Percentiles rank a stretch among this genome's conserved stretches.
Evolutionary conservation across 2,329 filamentous ascomycete genomes (phyloP).

Genomic region (Metarhizium guizhouense): DNA sequence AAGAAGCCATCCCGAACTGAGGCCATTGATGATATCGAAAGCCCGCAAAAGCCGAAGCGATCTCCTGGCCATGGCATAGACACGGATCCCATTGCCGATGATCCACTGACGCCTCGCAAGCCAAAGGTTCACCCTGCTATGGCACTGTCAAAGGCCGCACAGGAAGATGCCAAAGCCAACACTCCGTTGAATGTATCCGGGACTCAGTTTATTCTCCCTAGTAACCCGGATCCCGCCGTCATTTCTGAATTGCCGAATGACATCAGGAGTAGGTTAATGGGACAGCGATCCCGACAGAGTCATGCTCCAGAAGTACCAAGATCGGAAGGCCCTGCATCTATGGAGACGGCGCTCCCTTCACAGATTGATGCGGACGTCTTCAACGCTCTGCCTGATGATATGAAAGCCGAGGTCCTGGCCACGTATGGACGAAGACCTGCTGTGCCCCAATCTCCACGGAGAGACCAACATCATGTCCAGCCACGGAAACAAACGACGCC

Average conservation of each 20-base stretch:
- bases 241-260: conserved; percentile 76
- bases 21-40: conserved; percentile 41
- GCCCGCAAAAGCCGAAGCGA: conserved; percentile 22
- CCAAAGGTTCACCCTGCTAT: conserved; percentile 44
- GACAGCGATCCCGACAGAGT: conserved; percentile 35
- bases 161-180: conserved; percentile 46
- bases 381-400: conserved; percentile 71
- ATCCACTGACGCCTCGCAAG: conserved; percentile 43
- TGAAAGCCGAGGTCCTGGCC: conserved; percentile 73
- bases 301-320: conserved; percentile 17
- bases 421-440: conserved; percentile 46
- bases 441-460: conserved; percentile 41
- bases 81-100: conserved; percentile 46
- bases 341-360: conserved; percentile 47
- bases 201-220: conserved; percentile 87
- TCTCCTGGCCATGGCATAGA: conserved; percentile 21
- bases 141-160: conserved; percentile 38
- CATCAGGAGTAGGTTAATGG: conserved; percentile 67
- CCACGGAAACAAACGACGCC: conserved; percentile 49
- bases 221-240: conserved; percentile 72
- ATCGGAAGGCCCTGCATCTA: conserved; percentile 31
- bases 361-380: conserved; percentile 83
- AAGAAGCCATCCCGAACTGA: conserved; percentile 34
- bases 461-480: conserved; percentile 41
- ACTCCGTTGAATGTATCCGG: conserved; percentile 69